Conservation (phyloP, 345 rosid genomes). For the Capsella bursapastoris region DNA sequence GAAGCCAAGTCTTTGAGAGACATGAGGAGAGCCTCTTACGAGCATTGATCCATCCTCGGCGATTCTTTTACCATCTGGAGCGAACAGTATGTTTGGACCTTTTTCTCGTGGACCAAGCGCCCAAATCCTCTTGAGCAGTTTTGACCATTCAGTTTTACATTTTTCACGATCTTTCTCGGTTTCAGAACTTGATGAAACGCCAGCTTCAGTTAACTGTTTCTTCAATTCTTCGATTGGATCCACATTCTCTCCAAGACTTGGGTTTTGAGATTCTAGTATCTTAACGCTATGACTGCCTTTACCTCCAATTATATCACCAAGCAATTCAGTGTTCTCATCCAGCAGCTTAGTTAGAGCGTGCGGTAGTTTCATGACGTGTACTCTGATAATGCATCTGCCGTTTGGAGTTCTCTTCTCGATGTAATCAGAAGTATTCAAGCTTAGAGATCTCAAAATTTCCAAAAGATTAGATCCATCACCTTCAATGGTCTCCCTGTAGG, state of each 20-base stretch:
- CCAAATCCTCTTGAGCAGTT: conserved; percentile 78
- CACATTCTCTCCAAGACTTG: conserved; percentile 47
- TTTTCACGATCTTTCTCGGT: conserved; percentile 70
- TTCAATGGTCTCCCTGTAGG: conserved; percentile 86
- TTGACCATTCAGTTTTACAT: conserved; percentile 69
- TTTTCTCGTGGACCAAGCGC: conserved; percentile 92
- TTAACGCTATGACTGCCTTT: conserved; percentile 55
- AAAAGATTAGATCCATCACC: conserved; percentile 63
- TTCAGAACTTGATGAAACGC: conserved; percentile 51
- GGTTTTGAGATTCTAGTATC: conserved; percentile 53
- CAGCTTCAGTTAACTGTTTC: conserved; percentile 63
- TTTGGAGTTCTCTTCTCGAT: conserved; percentile 79
- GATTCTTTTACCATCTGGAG: conserved; percentile 59
- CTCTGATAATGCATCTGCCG: conserved; percentile 76
- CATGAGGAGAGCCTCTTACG: conserved; percentile 65
- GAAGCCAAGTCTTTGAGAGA: conserved; percentile 77
- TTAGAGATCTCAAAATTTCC: conserved; percentile 65
- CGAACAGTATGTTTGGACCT: conserved; percentile 90
- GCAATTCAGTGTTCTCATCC: conserved; percentile 75
- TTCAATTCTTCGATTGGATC: conserved; percentile 62
- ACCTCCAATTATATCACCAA: conserved; percentile 71
- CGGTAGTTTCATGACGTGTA: conserved; percentile 84
- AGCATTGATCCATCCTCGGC: conserved; percentile 52
- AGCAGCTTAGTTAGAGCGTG: conserved; percentile 73
- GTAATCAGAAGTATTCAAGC: conserved; percentile 56